These are phyloP conservation scores for Priceomyces castillae DNA, from an alignment of 805 yeast species.

Conservation along the genomic window DNA sequence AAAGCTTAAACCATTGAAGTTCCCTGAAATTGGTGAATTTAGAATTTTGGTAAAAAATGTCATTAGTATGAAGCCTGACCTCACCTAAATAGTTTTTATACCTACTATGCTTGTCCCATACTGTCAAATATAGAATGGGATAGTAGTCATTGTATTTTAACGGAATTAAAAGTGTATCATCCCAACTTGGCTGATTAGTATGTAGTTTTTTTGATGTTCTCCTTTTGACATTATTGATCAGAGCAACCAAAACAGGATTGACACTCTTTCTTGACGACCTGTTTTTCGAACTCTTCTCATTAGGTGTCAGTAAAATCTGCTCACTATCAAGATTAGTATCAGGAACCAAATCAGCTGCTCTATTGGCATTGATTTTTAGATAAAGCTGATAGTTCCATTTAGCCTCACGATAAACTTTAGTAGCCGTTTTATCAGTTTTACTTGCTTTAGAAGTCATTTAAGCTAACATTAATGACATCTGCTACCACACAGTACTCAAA, in stretches of 20 bases:
- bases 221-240: constrained; percentile 27
- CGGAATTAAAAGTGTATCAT: constrained; percentile 31
- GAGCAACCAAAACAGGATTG: constrained; percentile 38
- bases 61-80: constrained; percentile 27
- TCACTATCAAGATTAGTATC: constrained; percentile 2
- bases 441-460: not conserved
- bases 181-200: constrained; percentile 42
- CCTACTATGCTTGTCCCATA: constrained; percentile 41
- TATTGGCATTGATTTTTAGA: constrained; percentile 32
- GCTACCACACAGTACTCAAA: too few species aligned
- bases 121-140: constrained; percentile 29
- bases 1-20: constrained; percentile 45
- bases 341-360: constrained; percentile 39
- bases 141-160: constrained; percentile 26
- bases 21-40: constrained; percentile 19
- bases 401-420: not conserved
- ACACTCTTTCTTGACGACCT: constrained; percentile 17
- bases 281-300: not conserved
- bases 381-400: constrained; percentile 15
- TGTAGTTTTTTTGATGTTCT: constrained; percentile 29
- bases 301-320: not conserved
- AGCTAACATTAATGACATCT: not conserved
- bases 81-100: constrained; percentile 41
- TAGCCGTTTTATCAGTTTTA: not conserved
- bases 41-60: constrained; percentile 21